These are phyloP conservation scores for Kingdonia uniflora DNA, from an alignment of 164 flowering plant genomes.

Conservation along the genomic window DNA sequence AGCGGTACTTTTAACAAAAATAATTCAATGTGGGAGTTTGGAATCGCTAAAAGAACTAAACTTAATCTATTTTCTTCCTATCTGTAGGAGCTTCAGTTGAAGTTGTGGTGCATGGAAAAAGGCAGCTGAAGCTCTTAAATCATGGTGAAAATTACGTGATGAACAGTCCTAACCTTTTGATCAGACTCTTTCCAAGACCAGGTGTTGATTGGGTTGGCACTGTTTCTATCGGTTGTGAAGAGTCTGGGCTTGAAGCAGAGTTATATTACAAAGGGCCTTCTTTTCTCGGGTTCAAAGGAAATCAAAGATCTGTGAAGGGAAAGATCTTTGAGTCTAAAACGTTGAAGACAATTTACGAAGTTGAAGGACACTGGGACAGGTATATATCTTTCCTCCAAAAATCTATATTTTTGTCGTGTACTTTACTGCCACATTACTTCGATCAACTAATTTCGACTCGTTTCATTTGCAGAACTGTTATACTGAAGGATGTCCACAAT, in stretches of 20 bases:
- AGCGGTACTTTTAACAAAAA: conserved; percentile 30
- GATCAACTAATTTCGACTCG: background rate
- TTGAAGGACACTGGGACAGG: conserved; percentile 87
- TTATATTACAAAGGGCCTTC: conserved; percentile 32
- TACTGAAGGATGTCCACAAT: conserved; percentile 26
- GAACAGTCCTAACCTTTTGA: conserved; percentile 53
- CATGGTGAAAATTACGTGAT: conserved; percentile 58
- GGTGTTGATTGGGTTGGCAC: conserved; percentile 60
- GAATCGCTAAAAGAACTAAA: background rate
- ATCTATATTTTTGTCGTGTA: background rate
- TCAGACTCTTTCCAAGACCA: conserved; percentile 63
- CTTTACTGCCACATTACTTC: background rate
- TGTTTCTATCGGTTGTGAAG: conserved; percentile 44
- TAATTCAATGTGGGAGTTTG: background rate
- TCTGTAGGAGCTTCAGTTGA: conserved; percentile 56
- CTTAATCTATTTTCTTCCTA: background rate
- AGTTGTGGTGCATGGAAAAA: conserved; percentile 50
- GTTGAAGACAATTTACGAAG: conserved; percentile 36
- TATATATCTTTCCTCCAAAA: conserved; percentile 11
- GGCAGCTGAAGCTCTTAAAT: conserved; percentile 43
- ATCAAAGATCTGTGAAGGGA: conserved; percentile 43
- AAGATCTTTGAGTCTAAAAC: conserved; percentile 47
- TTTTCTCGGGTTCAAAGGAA: conserved; percentile 34
- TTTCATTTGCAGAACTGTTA: conserved; percentile 42
- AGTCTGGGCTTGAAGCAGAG: conserved; percentile 65